phyloP scores from a whole-genome alignment of 768 basidiomycete species.

The Pulveroboletus sp. region DNA sequence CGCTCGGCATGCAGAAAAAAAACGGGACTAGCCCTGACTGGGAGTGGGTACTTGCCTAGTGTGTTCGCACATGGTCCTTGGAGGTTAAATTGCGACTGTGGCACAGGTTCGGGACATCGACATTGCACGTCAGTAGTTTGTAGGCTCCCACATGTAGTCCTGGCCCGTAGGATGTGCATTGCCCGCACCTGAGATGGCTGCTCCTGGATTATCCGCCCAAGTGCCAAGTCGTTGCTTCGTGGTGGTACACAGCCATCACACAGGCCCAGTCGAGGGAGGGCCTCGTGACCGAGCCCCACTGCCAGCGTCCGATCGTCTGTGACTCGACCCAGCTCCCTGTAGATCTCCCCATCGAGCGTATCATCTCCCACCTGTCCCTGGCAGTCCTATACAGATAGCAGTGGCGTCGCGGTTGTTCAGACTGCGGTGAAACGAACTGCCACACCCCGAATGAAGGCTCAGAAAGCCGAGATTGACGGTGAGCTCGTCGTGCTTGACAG shows the following conservation, averaged over 20 bases:
- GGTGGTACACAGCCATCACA: conserved; percentile 23
- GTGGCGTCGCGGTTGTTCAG: background rate
- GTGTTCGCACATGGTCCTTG: no score
- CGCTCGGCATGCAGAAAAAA: no score
- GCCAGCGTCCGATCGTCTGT: conserved; percentile 4
- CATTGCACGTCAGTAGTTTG: background rate
- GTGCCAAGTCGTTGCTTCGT: no score
- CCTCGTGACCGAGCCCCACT: conserved; percentile 1
- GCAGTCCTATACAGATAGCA: background rate
- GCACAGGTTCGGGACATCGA: background rate
- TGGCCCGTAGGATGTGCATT: background rate
- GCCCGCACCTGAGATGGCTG: background rate
- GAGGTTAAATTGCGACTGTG: background rate
- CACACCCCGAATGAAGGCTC: conserved; percentile 3
- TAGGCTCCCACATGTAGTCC: background rate
- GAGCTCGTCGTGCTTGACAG: background rate
- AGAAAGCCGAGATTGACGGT: conserved; percentile 1
- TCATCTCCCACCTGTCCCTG: background rate
- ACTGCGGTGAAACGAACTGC: conserved; percentile 2
- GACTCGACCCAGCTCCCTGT: conserved; percentile 16
- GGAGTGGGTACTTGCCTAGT: background rate
- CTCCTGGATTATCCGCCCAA: no score
- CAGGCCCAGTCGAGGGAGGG: conserved; percentile 5
- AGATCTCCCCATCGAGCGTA: conserved; percentile 9
- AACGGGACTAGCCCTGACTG: no score